Conservation (phyloP, 2,329 filamentous ascomycete genomes). For the Periconia macrospinosa region DNA sequence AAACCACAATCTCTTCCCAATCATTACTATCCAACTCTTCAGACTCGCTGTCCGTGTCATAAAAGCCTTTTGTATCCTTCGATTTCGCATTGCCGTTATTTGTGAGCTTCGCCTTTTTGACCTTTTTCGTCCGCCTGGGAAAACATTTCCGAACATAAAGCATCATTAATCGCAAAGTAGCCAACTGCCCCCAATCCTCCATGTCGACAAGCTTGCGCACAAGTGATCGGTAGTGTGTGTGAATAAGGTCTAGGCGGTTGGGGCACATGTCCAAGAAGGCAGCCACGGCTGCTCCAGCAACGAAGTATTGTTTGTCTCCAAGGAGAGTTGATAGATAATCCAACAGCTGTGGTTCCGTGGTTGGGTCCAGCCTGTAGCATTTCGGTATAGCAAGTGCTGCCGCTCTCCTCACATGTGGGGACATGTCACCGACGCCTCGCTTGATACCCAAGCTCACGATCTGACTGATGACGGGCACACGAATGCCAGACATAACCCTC, state of each 20-base stretch:
- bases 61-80: slow-evolving; percentile 69
- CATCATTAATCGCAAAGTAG: slow-evolving; percentile 78
- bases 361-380: slow-evolving; percentile 88
- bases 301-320: slow-evolving; percentile 92
- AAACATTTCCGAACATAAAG: slow-evolving; percentile 87
- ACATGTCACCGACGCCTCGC: slow-evolving; percentile 91
- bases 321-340: slow-evolving; percentile 79
- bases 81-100: slow-evolving; percentile 35
- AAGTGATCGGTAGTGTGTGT: slow-evolving; percentile 82
- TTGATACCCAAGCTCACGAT: slow-evolving; percentile 97
- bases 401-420: slow-evolving; percentile 86
- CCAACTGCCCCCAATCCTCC: slow-evolving; percentile 97
- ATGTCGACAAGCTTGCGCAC: slow-evolving; percentile 94
- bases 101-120: slow-evolving; percentile 54
- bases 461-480: slow-evolving; percentile 96
- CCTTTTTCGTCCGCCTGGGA: slow-evolving; percentile 65
- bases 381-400: slow-evolving; percentile 94
- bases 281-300: slow-evolving; percentile 89
- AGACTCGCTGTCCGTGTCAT: slow-evolving; percentile 58
- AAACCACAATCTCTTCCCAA: slow-evolving; percentile 59
- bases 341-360: slow-evolving; percentile 78
- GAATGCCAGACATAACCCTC: slow-evolving; percentile 94
- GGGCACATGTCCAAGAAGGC: slow-evolving; percentile 91
- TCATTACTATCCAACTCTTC: slow-evolving; percentile 51
- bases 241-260: slow-evolving; percentile 82